Conservation (phyloP, 2,329 filamentous ascomycete species). For the Phaeosphaeria sp. region DNA sequence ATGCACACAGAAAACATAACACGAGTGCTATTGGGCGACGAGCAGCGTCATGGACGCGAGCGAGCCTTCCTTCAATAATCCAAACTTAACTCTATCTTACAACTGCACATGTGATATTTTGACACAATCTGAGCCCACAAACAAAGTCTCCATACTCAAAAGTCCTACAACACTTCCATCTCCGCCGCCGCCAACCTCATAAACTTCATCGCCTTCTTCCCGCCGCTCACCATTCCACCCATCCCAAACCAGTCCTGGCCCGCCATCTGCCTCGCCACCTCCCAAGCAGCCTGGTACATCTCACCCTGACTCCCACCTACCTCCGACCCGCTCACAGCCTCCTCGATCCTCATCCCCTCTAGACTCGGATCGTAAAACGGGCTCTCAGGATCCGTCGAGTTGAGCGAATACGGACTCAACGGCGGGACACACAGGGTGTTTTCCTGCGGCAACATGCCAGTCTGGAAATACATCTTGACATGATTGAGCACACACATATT, state of each 20-base stretch:
- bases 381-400: constrained; percentile 49
- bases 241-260: neutral
- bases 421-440: constrained; percentile 53
- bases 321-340: neutral
- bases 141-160: neutral
- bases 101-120: neutral
- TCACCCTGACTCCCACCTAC: neutral
- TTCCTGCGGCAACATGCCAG: constrained; percentile 52
- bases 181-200: neutral
- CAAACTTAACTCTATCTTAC: neutral
- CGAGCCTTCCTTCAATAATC: too few species aligned
- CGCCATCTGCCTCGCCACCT: neutral
- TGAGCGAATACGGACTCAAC: constrained; percentile 40
- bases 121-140: neutral
- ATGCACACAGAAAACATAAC: too few species aligned
- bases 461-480: constrained; percentile 50
- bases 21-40: too few species aligned
- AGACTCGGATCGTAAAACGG: constrained; percentile 31
- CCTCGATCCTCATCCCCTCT: neutral
- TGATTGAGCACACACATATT: constrained; percentile 44
- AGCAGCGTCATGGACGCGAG: too few species aligned
- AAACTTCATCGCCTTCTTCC: neutral
- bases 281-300: constrained; percentile 8
- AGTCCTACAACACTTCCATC: neutral
- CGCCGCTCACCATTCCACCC: neutral